Percentiles rank a stretch among this genome's conserved stretches.
These are phyloP conservation scores for Earliella scabrosa DNA, from an alignment of 1,284 basidiomycete genomes.

Conservation along the genomic window DNA sequence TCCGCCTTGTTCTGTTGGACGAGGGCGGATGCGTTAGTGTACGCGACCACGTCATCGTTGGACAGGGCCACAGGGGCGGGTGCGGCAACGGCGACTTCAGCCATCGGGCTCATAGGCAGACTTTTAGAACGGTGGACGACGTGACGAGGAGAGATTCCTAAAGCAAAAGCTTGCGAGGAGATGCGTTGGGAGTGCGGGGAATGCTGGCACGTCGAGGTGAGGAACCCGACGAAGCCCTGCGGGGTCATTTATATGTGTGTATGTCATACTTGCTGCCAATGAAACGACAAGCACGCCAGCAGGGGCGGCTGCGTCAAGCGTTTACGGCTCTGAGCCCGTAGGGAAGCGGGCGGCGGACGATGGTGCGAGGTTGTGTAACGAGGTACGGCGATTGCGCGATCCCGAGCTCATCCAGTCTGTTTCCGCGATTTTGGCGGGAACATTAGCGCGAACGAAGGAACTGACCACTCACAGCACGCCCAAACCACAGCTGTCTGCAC, in stretches of 20 bases:
- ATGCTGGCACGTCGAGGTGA: background rate
- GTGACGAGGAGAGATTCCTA: no score
- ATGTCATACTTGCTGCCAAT: background rate
- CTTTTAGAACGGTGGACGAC: no score
- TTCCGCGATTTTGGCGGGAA: background rate
- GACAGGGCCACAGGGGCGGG: slow-evolving; percentile 1
- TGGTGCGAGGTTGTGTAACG: slow-evolving; percentile 27
- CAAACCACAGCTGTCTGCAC: slow-evolving; percentile 1
- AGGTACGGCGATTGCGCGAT: slow-evolving; percentile 26
- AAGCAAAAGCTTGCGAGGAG: background rate
- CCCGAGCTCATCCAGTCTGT: slow-evolving; percentile 9
- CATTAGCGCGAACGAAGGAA: slow-evolving; percentile 1
- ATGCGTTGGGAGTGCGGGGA: background rate
- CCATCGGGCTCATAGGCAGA: slow-evolving; percentile 9
- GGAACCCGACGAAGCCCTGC: background rate
- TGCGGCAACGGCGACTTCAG: slow-evolving; percentile 20
- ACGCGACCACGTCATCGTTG: background rate
- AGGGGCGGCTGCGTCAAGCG: background rate
- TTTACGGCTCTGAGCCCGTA: background rate
- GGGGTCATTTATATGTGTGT: background rate
- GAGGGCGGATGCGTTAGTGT: background rate
- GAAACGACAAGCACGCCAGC: slow-evolving; percentile 1
- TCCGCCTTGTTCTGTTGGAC: background rate
- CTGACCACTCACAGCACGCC: slow-evolving; percentile 2
- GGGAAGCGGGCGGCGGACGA: slow-evolving; percentile 2